A percentile compares a stretch with the other conserved stretches of the same genome.
These are phyloP conservation scores for Xylaria bambusicola DNA, from an alignment of 495 filamentous ascomycete genomes.

Conservation along the genomic window DNA sequence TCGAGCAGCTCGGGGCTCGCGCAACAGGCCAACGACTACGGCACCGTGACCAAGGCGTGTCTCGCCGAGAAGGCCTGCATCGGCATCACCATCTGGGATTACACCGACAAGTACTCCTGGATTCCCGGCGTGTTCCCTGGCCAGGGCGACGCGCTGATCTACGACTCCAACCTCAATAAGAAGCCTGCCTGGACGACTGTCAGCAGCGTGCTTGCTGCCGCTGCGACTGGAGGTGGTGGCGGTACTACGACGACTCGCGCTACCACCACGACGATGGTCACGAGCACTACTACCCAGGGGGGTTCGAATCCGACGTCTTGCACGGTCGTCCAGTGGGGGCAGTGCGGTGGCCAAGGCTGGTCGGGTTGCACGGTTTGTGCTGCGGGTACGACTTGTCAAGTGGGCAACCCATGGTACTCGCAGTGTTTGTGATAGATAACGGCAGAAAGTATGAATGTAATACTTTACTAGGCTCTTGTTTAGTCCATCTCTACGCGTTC, in stretches of 20 bases:
- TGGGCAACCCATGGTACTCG: conserved; percentile 41
- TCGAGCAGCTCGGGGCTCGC: conserved; percentile 40
- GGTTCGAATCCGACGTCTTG: conserved; percentile 13
- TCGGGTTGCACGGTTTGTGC: conserved; percentile 42
- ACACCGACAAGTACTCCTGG: conserved; percentile 58
- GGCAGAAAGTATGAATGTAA: too few relatives aligned
- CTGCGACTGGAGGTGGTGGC: background rate
- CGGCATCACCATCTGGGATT: conserved; percentile 70
- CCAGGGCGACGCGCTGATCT: conserved; percentile 50
- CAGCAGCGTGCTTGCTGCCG: conserved; percentile 28
- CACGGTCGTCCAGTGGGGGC: conserved; percentile 37
- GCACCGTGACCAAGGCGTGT: conserved; percentile 53
- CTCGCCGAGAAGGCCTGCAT: conserved; percentile 59
- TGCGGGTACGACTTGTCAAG: conserved; percentile 35
- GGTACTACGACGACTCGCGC: background rate
- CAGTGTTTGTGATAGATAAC: conserved; percentile 39
- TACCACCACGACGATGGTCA: background rate
- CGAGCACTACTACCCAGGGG: background rate
- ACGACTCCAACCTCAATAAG: conserved; percentile 55
- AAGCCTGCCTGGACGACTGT: conserved; percentile 58
- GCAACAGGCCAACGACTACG: conserved; percentile 62
- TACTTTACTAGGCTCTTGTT: too few relatives aligned
- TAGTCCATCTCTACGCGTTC: too few relatives aligned
- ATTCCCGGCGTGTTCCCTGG: conserved; percentile 47
- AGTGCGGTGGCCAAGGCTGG: conserved; percentile 48